Conservation (phyloP, 2,329 filamentous ascomycete species). For the Beauveria varroae region DNA sequence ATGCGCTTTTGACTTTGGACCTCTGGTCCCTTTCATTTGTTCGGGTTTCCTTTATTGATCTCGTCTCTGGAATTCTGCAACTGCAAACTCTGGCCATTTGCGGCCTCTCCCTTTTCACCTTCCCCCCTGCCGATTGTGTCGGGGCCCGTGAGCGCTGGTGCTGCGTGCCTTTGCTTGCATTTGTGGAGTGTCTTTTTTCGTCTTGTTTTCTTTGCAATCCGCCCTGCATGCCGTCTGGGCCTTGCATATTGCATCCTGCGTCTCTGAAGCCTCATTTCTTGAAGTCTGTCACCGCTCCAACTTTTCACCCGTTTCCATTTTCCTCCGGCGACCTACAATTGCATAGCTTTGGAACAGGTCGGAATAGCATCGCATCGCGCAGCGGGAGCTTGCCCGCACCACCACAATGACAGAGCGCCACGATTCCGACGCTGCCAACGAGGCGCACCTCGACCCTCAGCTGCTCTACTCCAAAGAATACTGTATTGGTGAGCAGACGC, state of each 20-base stretch:
- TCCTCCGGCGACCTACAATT: not conserved
- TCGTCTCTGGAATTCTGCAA: not conserved
- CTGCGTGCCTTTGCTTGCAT: not conserved
- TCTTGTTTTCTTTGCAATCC: slow-evolving; percentile 9
- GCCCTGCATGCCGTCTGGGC: slow-evolving; percentile 4
- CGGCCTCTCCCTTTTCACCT: not conserved
- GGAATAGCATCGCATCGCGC: not conserved
- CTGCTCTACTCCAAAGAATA: slow-evolving; percentile 88
- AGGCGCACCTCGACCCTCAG: slow-evolving; percentile 68
- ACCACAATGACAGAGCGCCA: slow-evolving; percentile 40
- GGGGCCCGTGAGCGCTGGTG: not conserved
- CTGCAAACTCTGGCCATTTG: not conserved
- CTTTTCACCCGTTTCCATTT: not conserved
- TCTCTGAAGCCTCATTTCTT: not conserved
- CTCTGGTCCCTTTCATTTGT: not conserved
- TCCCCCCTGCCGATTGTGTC: not conserved
- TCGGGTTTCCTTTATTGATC: not conserved
- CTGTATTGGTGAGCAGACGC: slow-evolving; percentile 60
- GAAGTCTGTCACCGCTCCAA: not conserved
- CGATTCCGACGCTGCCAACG: slow-evolving; percentile 40
- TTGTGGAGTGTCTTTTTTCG: slow-evolving; percentile 11
- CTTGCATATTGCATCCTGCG: slow-evolving; percentile 1
- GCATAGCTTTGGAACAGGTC: not conserved
- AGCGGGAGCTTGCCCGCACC: slow-evolving; percentile 10
- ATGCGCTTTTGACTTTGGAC: not conserved